Conservation (phyloP, 805 yeast genomes). For the Nakazawaea ambrosiae region DNA sequence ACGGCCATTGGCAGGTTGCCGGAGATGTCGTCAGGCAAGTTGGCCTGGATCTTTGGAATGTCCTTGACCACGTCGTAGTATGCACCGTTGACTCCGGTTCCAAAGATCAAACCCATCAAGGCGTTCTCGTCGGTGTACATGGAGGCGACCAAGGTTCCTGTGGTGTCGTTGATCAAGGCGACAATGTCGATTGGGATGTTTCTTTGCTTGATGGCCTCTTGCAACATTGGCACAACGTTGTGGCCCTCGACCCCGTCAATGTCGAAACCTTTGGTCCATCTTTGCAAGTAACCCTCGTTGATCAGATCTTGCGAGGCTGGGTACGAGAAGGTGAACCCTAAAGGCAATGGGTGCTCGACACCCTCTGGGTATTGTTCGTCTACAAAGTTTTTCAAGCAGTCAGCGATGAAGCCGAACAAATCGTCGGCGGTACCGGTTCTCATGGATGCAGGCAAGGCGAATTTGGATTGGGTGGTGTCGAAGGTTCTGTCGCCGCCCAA, state of each 20-base stretch:
- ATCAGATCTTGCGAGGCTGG: slow-evolving; percentile 82
- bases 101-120: slow-evolving; percentile 92
- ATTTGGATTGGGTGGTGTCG: slow-evolving; percentile 83
- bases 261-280: slow-evolving; percentile 98
- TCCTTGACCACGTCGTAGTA: slow-evolving; percentile 71
- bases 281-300: slow-evolving; percentile 80
- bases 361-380: slow-evolving; percentile 62
- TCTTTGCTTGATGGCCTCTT: slow-evolving; percentile 56
- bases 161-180: slow-evolving; percentile 93
- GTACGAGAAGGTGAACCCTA: slow-evolving; percentile 94
- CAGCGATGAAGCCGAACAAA: slow-evolving; percentile 83
- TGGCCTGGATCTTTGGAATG: slow-evolving; percentile 78
- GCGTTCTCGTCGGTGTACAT: slow-evolving; percentile 84
- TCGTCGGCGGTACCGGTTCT: slow-evolving; percentile 75
- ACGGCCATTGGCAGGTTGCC: slow-evolving; percentile 79
- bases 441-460: slow-evolving; percentile 65
- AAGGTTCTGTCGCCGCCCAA: slow-evolving; percentile 80
- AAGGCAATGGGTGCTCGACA: slow-evolving; percentile 48
- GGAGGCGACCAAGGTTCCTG: slow-evolving; percentile 95
- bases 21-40: slow-evolving; percentile 54
- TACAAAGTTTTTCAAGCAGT: slow-evolving; percentile 65
- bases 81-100: slow-evolving; percentile 97
- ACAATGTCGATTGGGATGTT: slow-evolving; percentile 78
- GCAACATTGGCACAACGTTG: slow-evolving; percentile 90
- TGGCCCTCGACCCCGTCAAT: slow-evolving; percentile 89